These are phyloP conservation scores for Cephaloascus albidus DNA, from an alignment of 805 yeast genomes.

Conservation along the genomic window DNA sequence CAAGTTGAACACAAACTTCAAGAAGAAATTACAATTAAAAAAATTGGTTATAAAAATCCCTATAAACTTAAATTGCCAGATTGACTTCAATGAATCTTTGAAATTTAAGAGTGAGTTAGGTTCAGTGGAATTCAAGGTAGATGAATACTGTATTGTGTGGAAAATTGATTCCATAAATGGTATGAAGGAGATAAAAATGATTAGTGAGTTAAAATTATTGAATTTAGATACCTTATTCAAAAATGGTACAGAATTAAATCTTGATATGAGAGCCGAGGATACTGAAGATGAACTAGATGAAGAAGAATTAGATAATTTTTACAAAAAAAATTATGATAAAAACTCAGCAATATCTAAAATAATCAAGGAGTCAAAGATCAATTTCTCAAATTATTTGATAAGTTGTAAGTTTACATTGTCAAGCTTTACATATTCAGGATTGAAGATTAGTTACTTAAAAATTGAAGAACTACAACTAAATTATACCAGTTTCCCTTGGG, in stretches of 20 bases:
- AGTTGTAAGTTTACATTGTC: constrained; percentile 23
- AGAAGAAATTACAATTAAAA: constrained; percentile 22
- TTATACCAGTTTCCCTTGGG: constrained; percentile 75
- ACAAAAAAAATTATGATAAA: constrained; percentile 2
- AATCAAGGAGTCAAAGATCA: constrained; percentile 7
- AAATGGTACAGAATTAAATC: background rate
- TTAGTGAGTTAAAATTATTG: constrained; percentile 36
- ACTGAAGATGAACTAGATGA: constrained; percentile 17
- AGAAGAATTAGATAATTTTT: constrained; percentile 18
- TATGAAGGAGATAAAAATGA: constrained; percentile 41
- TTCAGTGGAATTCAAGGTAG: constrained; percentile 60
- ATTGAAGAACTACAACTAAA: constrained; percentile 53
- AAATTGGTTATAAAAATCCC: constrained; percentile 22
- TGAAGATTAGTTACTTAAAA: constrained; percentile 56
- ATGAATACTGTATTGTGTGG: constrained; percentile 67
- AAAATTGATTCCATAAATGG: constrained; percentile 60
- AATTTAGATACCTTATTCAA: constrained; percentile 1
- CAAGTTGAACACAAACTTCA: constrained; percentile 22
- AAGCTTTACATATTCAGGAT: constrained; percentile 53
- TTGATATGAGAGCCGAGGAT: constrained; percentile 5
- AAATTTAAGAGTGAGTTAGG: constrained; percentile 70
- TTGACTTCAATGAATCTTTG: constrained; percentile 40
- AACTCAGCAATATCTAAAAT: constrained; percentile 1
- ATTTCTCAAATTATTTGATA: constrained; percentile 14
- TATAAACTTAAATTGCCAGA: constrained; percentile 20